A percentile compares a stretch with the other conserved stretches of the same genome.
These are phyloP conservation scores for Yamadazyma paraphyllophila DNA, from an alignment of 805 yeast genomes.

Conservation along the genomic window DNA sequence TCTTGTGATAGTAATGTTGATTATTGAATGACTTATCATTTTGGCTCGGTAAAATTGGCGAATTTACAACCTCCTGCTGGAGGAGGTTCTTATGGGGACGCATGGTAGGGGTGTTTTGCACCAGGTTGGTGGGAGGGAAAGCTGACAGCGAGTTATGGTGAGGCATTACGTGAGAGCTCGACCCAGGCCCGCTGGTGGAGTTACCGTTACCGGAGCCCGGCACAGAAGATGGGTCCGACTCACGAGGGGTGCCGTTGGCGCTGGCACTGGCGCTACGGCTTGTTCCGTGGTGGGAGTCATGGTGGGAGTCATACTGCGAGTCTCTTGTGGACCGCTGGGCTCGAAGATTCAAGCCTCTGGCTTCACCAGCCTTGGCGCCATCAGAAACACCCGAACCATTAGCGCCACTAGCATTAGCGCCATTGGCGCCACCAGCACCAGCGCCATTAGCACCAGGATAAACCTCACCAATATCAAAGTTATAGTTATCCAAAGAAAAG, in stretches of 20 bases:
- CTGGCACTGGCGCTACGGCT: background rate
- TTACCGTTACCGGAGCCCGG: background rate
- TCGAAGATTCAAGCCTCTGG: too few relatives aligned
- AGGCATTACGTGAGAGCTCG: background rate
- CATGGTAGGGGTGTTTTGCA: constrained; percentile 13
- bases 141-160: constrained; percentile 7
- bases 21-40: constrained; percentile 40
- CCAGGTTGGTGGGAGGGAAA: constrained; percentile 13
- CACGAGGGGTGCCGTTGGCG: background rate
- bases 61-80: constrained; percentile 17
- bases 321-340: too few relatives aligned
- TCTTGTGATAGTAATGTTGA: constrained; percentile 39
- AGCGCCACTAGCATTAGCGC: too few relatives aligned
- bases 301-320: too few relatives aligned
- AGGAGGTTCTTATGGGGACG: constrained; percentile 10
- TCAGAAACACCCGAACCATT: too few relatives aligned
- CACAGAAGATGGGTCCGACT: background rate
- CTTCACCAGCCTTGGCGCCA: too few relatives aligned
- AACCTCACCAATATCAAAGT: constrained; percentile 22
- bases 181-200: background rate
- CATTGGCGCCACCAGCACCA: background rate
- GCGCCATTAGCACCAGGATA: constrained; percentile 8
- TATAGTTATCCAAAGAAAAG: constrained; percentile 12
- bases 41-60: constrained; percentile 43
- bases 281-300: background rate